Conservation (phyloP, 306 rosid species). For the Quercus gilva region DNA sequence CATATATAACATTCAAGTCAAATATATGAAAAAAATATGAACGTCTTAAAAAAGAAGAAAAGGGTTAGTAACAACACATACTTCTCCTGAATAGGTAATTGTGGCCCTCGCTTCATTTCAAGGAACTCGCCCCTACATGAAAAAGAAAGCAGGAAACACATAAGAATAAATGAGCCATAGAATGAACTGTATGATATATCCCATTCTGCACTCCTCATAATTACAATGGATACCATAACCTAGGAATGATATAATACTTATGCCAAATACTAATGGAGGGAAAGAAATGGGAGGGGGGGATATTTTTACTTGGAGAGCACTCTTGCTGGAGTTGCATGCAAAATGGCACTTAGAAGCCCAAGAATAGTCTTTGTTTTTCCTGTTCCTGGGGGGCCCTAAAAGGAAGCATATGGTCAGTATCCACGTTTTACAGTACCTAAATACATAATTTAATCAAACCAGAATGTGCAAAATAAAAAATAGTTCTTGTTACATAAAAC, state of each 20-base stretch:
- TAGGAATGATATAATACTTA: constrained; percentile 2
- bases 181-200: background rate
- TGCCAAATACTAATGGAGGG: background rate
- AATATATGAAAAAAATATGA: background rate
- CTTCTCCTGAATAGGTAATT: constrained; percentile 60
- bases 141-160: constrained; percentile 14
- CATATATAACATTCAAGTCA: background rate
- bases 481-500: background rate
- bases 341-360: constrained; percentile 87
- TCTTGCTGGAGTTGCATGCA: constrained; percentile 91
- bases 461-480: background rate
- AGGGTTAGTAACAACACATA: constrained; percentile 31
- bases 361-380: constrained; percentile 97
- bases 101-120: constrained; percentile 58
- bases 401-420: constrained; percentile 33
- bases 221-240: constrained; percentile 7
- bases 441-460: background rate
- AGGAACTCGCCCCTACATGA: constrained; percentile 44
- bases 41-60: constrained; percentile 14
- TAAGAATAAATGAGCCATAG: background rate
- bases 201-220: constrained; percentile 8
- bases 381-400: constrained; percentile 99
- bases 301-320: constrained; percentile 65
- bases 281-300: background rate
- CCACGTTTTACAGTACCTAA: background rate